Conservation (phyloP, 306 rosid genomes). For the Quercus cerris region DNA sequence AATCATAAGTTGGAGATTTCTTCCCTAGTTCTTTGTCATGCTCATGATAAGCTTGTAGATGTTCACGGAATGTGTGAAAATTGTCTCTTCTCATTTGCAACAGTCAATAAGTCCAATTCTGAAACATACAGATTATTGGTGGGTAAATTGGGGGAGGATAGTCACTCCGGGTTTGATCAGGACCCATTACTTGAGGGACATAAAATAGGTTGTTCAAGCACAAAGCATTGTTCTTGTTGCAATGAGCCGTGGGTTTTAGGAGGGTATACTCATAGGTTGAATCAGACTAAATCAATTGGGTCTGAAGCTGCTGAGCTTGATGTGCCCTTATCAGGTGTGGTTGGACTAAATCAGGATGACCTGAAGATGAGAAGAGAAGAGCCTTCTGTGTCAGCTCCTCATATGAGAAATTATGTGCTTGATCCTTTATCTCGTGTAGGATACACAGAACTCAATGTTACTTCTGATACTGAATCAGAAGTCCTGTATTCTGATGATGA, state of each 20-base stretch:
- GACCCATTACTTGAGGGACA: conserved; percentile 47
- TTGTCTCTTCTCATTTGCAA: conserved; percentile 72
- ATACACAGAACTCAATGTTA: conserved; percentile 67
- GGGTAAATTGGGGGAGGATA: conserved; percentile 56
- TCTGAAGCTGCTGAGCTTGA: conserved; percentile 48
- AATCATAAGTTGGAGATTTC: conserved; percentile 76
- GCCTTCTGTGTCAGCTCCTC: conserved; percentile 27
- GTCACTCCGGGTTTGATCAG: conserved; percentile 36
- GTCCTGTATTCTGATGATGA: conserved; percentile 50
- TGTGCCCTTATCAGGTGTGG: conserved; percentile 25
- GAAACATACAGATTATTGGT: conserved; percentile 58
- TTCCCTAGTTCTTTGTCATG: conserved; percentile 57
- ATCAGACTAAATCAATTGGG: conserved; percentile 29
- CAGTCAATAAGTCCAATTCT: conserved; percentile 46
- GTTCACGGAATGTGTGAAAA: conserved; percentile 72
- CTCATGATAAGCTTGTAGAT: conserved; percentile 76
- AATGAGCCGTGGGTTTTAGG: conserved; percentile 36
- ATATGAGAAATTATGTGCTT: conserved; percentile 28
- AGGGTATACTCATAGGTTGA: conserved; percentile 32
- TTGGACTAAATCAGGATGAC: conserved; percentile 23
- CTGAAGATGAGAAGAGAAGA: conserved; percentile 22
- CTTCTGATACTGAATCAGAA: conserved; percentile 83
- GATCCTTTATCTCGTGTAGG: conserved; percentile 68
- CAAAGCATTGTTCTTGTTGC: conserved; percentile 63
- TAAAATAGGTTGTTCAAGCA: not conserved